These are phyloP conservation scores for Phytophthora tubulina DNA, from an alignment of 352 stramenopile genomes.

Conservation along the genomic window DNA sequence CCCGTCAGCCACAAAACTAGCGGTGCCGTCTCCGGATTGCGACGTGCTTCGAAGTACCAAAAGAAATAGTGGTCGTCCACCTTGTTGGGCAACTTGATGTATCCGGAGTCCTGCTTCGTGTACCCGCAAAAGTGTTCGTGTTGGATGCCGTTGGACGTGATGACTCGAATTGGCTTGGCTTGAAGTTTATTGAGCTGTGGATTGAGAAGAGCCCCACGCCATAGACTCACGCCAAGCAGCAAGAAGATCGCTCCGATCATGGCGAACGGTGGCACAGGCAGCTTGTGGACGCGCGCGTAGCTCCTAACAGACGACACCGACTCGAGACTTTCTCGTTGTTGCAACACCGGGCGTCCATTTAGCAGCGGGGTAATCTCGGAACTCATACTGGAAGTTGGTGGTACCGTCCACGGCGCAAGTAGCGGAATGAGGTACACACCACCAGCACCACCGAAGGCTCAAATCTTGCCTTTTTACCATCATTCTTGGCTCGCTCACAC, in stretches of 20 bases:
- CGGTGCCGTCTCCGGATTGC: slow-evolving; percentile 51
- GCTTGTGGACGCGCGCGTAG: slow-evolving; percentile 32
- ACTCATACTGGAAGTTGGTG: slow-evolving; percentile 6
- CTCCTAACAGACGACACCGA: slow-evolving; percentile 21
- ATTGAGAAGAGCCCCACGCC: slow-evolving; percentile 16
- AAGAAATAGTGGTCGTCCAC: slow-evolving; percentile 82
- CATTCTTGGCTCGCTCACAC: slow-evolving; percentile 21
- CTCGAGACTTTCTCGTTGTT: slow-evolving; percentile 20
- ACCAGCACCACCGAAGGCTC: not conserved
- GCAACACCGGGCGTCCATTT: slow-evolving; percentile 1
- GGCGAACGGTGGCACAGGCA: slow-evolving; percentile 27
- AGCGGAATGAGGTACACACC: slow-evolving; percentile 11
- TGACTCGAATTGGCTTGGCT: slow-evolving; percentile 26
- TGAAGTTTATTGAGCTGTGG: not conserved
- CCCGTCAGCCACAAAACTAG: slow-evolving; percentile 75
- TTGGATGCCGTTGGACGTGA: slow-evolving; percentile 27
- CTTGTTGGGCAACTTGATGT: slow-evolving; percentile 72
- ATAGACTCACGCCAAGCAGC: slow-evolving; percentile 23
- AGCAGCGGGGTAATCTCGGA: slow-evolving; percentile 35
- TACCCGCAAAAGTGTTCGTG: slow-evolving; percentile 54
- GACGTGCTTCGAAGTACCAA: slow-evolving; percentile 75
- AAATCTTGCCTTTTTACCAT: slow-evolving; percentile 23
- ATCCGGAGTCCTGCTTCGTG: slow-evolving; percentile 62
- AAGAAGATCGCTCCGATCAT: slow-evolving; percentile 25
- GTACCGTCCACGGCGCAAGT: slow-evolving; percentile 8